phyloP scores from a whole-genome alignment of 805 yeast species.

The Metschnikowia lachancei region DNA sequence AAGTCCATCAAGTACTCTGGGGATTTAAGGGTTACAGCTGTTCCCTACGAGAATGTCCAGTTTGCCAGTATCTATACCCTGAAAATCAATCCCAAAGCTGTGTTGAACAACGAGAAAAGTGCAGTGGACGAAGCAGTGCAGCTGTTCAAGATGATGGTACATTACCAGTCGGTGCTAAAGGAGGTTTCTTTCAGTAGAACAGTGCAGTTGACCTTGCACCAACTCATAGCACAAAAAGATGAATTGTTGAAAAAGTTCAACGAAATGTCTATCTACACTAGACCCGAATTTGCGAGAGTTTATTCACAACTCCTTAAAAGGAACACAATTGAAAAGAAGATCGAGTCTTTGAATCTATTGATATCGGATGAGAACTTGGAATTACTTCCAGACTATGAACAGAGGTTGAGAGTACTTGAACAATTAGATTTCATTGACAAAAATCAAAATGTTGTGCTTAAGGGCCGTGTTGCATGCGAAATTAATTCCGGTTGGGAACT shows the following conservation, averaged over 20 bases:
- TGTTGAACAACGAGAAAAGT: constrained; percentile 35
- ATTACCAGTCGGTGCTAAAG: constrained; percentile 40
- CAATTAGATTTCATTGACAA: constrained; percentile 79
- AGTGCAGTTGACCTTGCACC: constrained; percentile 36
- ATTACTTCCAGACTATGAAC: constrained; percentile 89
- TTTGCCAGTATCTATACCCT: constrained; percentile 41
- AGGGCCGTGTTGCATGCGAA: constrained; percentile 94
- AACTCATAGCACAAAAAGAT: constrained; percentile 36
- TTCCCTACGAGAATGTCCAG: constrained; percentile 43
- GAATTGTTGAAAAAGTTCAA: constrained; percentile 31
- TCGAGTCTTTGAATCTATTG: constrained; percentile 54
- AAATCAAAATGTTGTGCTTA: constrained; percentile 71
- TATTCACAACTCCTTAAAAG: constrained; percentile 47
- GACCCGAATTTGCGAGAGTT: constrained; percentile 46
- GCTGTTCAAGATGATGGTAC: constrained; percentile 36
- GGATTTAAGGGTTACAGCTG: constrained; percentile 35
- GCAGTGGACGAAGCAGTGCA: constrained; percentile 37
- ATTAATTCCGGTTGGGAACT: constrained; percentile 89
- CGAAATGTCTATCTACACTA: constrained; percentile 26
- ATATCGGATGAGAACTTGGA: constrained; percentile 87
- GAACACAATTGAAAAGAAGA: constrained; percentile 45
- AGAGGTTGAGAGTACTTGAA: constrained; percentile 73
- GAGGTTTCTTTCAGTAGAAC: constrained; percentile 42
- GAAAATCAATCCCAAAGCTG: constrained; percentile 30
- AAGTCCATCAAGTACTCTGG: constrained; percentile 34